These are phyloP conservation scores for Catenaria anguillulae DNA, from an alignment of 371 early-diverging fungal genomes.

Conservation along the genomic window DNA sequence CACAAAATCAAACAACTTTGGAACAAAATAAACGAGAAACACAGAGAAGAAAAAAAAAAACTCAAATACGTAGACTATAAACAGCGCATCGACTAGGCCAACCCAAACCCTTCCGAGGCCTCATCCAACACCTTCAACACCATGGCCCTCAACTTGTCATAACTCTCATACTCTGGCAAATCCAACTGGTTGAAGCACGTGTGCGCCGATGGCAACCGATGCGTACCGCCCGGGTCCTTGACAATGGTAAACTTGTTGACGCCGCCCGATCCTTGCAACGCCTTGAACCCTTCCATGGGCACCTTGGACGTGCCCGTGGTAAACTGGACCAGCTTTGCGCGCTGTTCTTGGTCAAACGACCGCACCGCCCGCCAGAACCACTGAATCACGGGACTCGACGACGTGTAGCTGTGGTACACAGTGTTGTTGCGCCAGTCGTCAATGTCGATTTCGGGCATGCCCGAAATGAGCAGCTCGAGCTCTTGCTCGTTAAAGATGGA, in stretches of 20 bases:
- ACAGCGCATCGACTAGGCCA: constrained; percentile 62
- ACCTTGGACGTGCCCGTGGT: constrained; percentile 97
- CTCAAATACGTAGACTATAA: no score
- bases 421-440: constrained; percentile 99
- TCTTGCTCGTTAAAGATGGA: constrained; percentile 97
- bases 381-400: constrained; percentile 75
- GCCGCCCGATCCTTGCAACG: constrained; percentile 85
- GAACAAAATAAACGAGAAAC: no score
- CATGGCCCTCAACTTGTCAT: constrained; percentile 77
- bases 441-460: constrained; percentile 94
- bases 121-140: constrained; percentile 84
- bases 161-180: constrained; percentile 85
- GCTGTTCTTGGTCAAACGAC: constrained; percentile 91
- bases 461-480: constrained; percentile 94
- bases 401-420: constrained; percentile 80
- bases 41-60: no score
- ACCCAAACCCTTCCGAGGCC: constrained; percentile 89
- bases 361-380: constrained; percentile 99
- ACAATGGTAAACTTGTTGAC: constrained; percentile 98
- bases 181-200: constrained; percentile 99
- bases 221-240: constrained; percentile 75
- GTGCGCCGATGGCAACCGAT: constrained; percentile 90
- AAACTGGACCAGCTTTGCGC: constrained; percentile 95
- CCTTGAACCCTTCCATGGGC: constrained; percentile 90
- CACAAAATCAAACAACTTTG: no score